Evolutionary conservation across 2,329 filamentous ascomycete genomes (phyloP).

Genomic region (Hymenoscyphus albidus): DNA sequence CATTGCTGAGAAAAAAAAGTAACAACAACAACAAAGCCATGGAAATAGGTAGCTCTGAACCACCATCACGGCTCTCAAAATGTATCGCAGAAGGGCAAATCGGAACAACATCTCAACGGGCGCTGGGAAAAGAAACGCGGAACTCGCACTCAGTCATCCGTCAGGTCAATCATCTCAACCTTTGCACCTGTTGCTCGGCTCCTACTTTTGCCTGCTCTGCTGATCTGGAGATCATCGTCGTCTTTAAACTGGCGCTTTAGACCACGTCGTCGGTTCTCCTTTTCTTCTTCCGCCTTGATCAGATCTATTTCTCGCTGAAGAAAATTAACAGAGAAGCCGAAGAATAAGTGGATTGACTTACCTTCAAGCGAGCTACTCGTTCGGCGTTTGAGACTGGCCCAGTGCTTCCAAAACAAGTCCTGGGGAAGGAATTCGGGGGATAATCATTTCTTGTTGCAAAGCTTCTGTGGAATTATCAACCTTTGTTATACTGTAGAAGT

Average conservation of each 20-base stretch:
- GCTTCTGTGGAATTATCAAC: conserved; percentile 11
- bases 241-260: conserved; percentile 11
- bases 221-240: conserved; percentile 6
- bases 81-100: too few relatives aligned
- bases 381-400: conserved; percentile 8
- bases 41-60: too few relatives aligned
- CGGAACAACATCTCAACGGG: too few relatives aligned
- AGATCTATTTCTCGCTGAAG: conserved; percentile 22
- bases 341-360: conserved; percentile 2
- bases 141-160: conserved; percentile 19
- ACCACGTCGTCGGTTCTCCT: conserved; percentile 4
- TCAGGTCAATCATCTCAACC: conserved; percentile 23
- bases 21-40: too few relatives aligned
- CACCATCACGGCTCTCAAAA: too few relatives aligned
- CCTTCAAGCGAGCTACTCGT: conserved; percentile 23
- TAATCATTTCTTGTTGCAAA: conserved; percentile 23
- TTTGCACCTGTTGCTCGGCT: conserved; percentile 9
- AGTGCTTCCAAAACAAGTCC: neutral
- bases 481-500: neutral
- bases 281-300: conserved; percentile 21
- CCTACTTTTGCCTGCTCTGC: conserved; percentile 19
- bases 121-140: neutral
- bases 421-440: conserved; percentile 24
- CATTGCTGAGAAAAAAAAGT: too few relatives aligned
- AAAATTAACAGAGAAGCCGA: neutral